Percentiles rank a stretch among this genome's conserved stretches.
Conservation (phyloP, 495 filamentous ascomycete genomes). For the Niebla homalea region DNA sequence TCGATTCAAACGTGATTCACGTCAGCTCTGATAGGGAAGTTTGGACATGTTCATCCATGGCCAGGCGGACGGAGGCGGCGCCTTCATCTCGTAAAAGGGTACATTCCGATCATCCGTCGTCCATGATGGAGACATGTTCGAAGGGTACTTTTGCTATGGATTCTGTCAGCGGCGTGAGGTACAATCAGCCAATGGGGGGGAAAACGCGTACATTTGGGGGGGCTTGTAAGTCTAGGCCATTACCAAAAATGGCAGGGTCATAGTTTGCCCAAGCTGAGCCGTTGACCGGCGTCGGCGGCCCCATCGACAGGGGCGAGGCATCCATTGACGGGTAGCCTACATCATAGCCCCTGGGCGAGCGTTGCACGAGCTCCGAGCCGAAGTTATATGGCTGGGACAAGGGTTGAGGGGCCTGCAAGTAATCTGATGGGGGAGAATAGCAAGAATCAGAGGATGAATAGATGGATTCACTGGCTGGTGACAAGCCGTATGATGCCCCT, state of each 20-base stretch:
- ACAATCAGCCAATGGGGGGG: not conserved
- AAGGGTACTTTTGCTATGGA: conserved; percentile 6
- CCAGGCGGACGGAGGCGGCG: conserved; percentile 5
- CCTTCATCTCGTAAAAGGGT: conserved; percentile 4
- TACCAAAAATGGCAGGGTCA: conserved; percentile 6
- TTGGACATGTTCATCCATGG: conserved; percentile 1
- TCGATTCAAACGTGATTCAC: not conserved
- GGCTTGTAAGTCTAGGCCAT: conserved; percentile 2
- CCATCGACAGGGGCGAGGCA: conserved; percentile 6
- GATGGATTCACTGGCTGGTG: conserved; percentile 15
- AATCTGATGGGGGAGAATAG: conserved; percentile 16
- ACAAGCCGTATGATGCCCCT: conserved; percentile 11
- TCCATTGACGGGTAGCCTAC: conserved; percentile 8
- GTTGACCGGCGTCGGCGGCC: conserved; percentile 5
- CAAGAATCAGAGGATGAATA: conserved; percentile 19
- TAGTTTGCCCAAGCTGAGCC: conserved; percentile 2
- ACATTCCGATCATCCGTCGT: not conserved
- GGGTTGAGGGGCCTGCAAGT: conserved; percentile 11
- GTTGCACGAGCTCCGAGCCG: conserved; percentile 7
- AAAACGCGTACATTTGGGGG: conserved; percentile 5
- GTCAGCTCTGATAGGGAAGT: no score
- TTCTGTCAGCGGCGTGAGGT: not conserved
- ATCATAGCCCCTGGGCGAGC: conserved; percentile 4
- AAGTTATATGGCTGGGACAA: conserved; percentile 7
- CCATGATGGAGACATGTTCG: conserved; percentile 8